Conservation (phyloP, 2,329 filamentous ascomycete genomes). For the Macrophomina phaseolina region DNA sequence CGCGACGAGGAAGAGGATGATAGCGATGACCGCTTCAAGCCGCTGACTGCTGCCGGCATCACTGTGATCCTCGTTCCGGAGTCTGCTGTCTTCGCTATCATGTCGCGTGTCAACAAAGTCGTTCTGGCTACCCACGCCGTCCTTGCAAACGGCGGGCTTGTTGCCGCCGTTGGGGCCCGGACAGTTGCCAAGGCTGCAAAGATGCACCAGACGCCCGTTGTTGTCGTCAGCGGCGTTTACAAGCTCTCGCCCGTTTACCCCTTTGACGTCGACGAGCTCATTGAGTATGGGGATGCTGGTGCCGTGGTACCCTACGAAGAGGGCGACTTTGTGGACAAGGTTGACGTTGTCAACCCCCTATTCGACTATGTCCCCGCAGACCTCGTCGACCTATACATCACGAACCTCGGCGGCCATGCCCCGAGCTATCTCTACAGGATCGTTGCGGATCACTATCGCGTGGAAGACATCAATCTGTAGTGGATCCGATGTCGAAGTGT, state of each 20-base stretch:
- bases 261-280: conserved; percentile 78
- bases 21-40: conserved; percentile 69
- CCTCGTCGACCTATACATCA: conserved; percentile 80
- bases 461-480: conserved; percentile 11
- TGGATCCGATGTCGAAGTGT: neutral
- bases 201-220: conserved; percentile 80
- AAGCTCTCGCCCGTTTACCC: conserved; percentile 91
- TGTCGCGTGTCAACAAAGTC: conserved; percentile 95
- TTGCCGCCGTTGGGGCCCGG: conserved; percentile 82
- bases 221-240: conserved; percentile 90
- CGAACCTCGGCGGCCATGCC: conserved; percentile 77
- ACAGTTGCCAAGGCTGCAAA: conserved; percentile 85
- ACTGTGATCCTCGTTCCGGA: conserved; percentile 85
- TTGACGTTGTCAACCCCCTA: conserved; percentile 78
- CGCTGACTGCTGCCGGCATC: conserved; percentile 77
- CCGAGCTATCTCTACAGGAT: conserved; percentile 75
- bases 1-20: conserved; percentile 56
- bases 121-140: conserved; percentile 88
- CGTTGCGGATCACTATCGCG: conserved; percentile 72
- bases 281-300: conserved; percentile 85
- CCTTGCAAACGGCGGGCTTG: conserved; percentile 83
- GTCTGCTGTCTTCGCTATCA: conserved; percentile 86
- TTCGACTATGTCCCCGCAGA: conserved; percentile 84
- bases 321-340: conserved; percentile 75
- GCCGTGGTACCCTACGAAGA: conserved; percentile 79